Base-by-base conservation (phyloP, 2,329 filamentous ascomycete genomes). In the Endothia cerciana region DNA sequence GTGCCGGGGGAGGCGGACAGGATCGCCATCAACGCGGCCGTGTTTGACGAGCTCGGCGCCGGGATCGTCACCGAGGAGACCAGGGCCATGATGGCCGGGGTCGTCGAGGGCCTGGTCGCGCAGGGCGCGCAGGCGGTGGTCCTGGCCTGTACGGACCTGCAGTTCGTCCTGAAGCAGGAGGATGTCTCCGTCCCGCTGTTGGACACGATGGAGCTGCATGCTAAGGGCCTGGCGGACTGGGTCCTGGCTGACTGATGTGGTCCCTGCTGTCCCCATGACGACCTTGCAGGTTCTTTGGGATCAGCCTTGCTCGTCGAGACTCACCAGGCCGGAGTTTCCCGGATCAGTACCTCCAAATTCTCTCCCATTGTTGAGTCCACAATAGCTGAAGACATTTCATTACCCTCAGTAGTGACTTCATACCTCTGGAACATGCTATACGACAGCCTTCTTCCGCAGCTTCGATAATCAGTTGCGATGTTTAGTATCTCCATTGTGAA, bases 191-290 rank as follows among this genome's bases (percentile, higher is more conserved):
- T 68, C 3, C 68, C 66, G 1, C 25, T 71, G 15, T 59, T 71
- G 30, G 69, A 71, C 25, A 69, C 69, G 0, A 63, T 69, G 49
- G 69, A 70, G 56, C 57, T 67, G 17, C 69, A 70, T 56, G 65
- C 68, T 2, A 62, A 70, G 55, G 68, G 63, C 3, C 40, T 69
- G 17, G 68, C 68, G 13, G 65, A 68, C 4, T 68, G 65, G 63
- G 49, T 60, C 4, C n/a, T 68, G 22, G 40, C 49, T n/a, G 45
- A 28, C 28, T 62, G 47, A 56, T 17, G 22, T 4, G n/a, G n/a
- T 30, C 6, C 22, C 17, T 6, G 6, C 22, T 10, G n/a, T 47
- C 8, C 43, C 4, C 15, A 15, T 30, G 47, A 17, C 28, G 25
- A 28, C 22, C 13, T 51, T 28, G 47, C 17, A 22, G 13, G 22